Evolutionary conservation across 2,329 filamentous ascomycete genomes (phyloP), one percentile per base, ranked within the genome.

Genomic region (Talaromyces marneffei): DNA sequence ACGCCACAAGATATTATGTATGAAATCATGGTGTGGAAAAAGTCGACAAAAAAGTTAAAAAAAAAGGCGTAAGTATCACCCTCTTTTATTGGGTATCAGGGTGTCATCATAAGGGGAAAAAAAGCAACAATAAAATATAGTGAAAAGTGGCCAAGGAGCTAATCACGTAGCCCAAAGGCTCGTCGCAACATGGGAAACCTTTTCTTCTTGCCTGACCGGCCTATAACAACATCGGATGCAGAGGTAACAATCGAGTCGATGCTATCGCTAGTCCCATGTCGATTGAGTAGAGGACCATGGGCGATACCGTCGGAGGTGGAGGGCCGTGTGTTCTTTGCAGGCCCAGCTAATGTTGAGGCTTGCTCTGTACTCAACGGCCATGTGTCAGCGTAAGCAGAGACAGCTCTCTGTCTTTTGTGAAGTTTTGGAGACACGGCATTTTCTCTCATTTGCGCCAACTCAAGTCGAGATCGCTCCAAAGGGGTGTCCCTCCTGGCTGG

Each of bases 401-500:
- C 23, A 18, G 20, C 33, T 42, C 27, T 59, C 8, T 62, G 48
- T 40, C 64, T 69, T 60, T 72, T 75, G 37, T 67, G 61, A 10
- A 71, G 68, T 48, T 70, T 72, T 10, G 69, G 64, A 7, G 72
- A 65, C 6, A 66, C 62, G 2, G 67, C 39, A 35, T 46, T 66
- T 76, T 64, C 66, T 14, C 68, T 69, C 37, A 68, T 31, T 31
- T 67, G 70, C 29, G 72, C 70, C 16, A 72, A 77, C 68, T 87
- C 81, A 6, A 78, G 76, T n/a, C 76, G 70, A 64, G 78, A 83
- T 33, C 85, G 80, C 70, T 89, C 86, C 1, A 88, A 76, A 20
- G 78, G 80, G 0, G 85, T 87, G 65, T 89, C 87, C 57, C 82
- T 79, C 9, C 86, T 78, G 1, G 86, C 85, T 2, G 82, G 82